Conservation (phyloP, 2,329 filamentous ascomycete species). For the Diaporthe helianthi region DNA sequence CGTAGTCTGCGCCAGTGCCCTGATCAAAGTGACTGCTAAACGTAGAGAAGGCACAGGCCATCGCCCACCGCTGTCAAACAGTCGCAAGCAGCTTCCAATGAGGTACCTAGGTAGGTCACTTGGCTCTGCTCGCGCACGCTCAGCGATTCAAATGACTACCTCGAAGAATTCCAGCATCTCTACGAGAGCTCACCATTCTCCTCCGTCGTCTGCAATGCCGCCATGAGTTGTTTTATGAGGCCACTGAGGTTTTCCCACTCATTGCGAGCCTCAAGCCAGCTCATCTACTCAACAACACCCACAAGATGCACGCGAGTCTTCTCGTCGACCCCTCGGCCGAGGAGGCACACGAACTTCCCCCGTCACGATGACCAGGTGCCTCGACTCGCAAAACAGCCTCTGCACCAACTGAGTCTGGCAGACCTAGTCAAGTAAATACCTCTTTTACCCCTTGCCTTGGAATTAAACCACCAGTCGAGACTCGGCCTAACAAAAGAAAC, state of each 20-base stretch:
- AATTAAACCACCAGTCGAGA: not conserved
- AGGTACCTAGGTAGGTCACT: conserved; percentile 25
- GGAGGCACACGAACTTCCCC: conserved; percentile 42
- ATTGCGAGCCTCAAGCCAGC: conserved; percentile 34
- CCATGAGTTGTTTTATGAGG: conserved; percentile 51
- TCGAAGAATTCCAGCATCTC: not conserved
- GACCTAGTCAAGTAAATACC: conserved; percentile 81
- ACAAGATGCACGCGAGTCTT: conserved; percentile 24
- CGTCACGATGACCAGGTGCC: conserved; percentile 79
- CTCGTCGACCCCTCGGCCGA: conserved; percentile 16
- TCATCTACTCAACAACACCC: conserved; percentile 6
- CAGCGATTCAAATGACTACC: not conserved
- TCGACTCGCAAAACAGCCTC: conserved; percentile 75
- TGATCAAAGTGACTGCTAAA: no score
- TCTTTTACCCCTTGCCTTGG: conserved; percentile 22
- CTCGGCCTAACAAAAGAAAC: conserved; percentile 8
- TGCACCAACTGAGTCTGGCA: conserved; percentile 83
- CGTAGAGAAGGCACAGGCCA: no score
- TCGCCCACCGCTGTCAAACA: conserved; percentile 15
- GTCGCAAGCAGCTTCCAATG: conserved; percentile 14
- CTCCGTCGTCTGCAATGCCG: conserved; percentile 46
- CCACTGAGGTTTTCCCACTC: conserved; percentile 48
- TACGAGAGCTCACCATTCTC: conserved; percentile 7
- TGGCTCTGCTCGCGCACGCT: conserved; percentile 1
- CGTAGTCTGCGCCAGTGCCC: no score